Conservation (phyloP, 345 rosid genomes). For the Eucalyptus guilfoylei region DNA sequence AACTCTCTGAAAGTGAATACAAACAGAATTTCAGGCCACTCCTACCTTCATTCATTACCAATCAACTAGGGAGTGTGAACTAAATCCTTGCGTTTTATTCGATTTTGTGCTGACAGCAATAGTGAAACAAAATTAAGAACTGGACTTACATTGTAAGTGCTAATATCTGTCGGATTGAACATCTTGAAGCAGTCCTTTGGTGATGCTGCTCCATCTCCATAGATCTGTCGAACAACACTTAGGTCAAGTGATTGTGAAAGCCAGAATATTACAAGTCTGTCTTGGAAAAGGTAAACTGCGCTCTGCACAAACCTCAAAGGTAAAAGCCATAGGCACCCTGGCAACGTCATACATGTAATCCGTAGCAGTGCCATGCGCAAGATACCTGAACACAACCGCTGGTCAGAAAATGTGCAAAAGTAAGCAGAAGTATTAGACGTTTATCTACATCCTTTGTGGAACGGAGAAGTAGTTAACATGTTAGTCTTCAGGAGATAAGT, state of each 20-base stretch:
- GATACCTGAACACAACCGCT: slow-evolving; percentile 33
- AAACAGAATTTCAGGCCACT: neutral
- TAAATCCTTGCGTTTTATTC: neutral
- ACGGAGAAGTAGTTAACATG: neutral
- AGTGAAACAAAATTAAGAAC: neutral
- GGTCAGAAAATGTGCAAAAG: neutral
- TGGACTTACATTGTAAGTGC: slow-evolving; percentile 60
- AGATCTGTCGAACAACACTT: slow-evolving; percentile 43
- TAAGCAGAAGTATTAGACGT: neutral
- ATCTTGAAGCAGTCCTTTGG: slow-evolving; percentile 83
- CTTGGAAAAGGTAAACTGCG: neutral
- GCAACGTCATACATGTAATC: slow-evolving; percentile 86
- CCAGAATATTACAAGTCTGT: neutral
- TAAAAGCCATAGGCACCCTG: slow-evolving; percentile 90
- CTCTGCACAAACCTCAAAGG: slow-evolving; percentile 78
- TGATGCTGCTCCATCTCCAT: slow-evolving; percentile 58
- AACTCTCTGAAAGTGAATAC: slow-evolving; percentile 48
- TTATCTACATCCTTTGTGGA: neutral
- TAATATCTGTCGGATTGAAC: slow-evolving; percentile 78
- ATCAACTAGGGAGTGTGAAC: neutral
- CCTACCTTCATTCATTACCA: neutral
- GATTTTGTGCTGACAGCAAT: neutral
- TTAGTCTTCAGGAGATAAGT: neutral
- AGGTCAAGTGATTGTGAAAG: neutral
- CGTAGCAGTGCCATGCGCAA: slow-evolving; percentile 97